These are phyloP conservation scores for Elaeagnus macrophylla DNA, from an alignment of 306 rosid species.

Conservation along the genomic window DNA sequence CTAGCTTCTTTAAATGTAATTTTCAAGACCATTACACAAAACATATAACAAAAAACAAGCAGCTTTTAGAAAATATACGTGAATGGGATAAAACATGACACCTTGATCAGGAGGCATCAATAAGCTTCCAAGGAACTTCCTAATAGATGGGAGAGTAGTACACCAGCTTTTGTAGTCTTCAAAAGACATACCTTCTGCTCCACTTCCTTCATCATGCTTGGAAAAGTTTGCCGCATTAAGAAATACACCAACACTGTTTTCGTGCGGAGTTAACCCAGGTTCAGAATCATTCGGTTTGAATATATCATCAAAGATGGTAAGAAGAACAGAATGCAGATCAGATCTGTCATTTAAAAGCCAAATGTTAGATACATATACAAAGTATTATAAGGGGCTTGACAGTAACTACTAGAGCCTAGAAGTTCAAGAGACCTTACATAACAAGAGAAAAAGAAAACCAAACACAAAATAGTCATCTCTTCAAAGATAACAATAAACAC, in stretches of 20 bases:
- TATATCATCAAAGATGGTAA: slow-evolving; percentile 36
- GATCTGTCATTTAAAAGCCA: slow-evolving; percentile 49
- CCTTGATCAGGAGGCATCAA: slow-evolving; percentile 66
- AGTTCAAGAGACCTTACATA: not conserved
- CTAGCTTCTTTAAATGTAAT: not conserved
- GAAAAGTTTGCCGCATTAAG: slow-evolving; percentile 59
- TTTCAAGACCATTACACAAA: slow-evolving; percentile 4
- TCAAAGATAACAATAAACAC: too few species aligned
- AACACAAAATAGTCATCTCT: too few species aligned
- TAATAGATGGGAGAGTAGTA: slow-evolving; percentile 52
- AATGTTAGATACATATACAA: slow-evolving; percentile 23
- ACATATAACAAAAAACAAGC: not conserved
- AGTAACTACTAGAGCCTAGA: not conserved
- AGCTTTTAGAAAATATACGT: slow-evolving; percentile 3
- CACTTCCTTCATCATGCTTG: slow-evolving; percentile 29
- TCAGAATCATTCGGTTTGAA: slow-evolving; percentile 37
- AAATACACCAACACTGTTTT: slow-evolving; percentile 44
- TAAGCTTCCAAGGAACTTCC: slow-evolving; percentile 80
- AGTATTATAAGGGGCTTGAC: slow-evolving; percentile 4
- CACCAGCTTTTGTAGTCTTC: slow-evolving; percentile 85
- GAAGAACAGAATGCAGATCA: slow-evolving; percentile 62
- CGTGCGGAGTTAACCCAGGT: slow-evolving; percentile 35
- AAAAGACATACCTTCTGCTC: slow-evolving; percentile 46
- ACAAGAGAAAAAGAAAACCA: not conserved
- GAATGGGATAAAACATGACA: slow-evolving; percentile 16